Percentiles rank a stretch among this genome's conserved stretches.
phyloP scores from a whole-genome alignment of 495 filamentous ascomycete genomes.

The Chaetomium fimeti region DNA sequence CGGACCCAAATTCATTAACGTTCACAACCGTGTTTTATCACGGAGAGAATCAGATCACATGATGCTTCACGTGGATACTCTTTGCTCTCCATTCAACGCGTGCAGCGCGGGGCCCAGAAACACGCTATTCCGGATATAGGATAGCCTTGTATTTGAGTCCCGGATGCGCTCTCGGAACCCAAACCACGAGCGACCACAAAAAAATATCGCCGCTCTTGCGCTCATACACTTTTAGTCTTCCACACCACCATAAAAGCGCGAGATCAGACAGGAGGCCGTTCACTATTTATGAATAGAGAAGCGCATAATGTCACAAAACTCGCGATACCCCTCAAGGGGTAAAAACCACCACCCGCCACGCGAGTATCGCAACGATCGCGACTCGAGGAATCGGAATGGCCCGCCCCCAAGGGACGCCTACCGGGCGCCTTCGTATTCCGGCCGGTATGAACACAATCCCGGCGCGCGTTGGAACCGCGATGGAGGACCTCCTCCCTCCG shows the following conservation, averaged over 20 bases:
- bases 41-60: too few species aligned
- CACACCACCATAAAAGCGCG: not conserved
- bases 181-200: not conserved
- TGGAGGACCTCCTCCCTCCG: not conserved
- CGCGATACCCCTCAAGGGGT: constrained; percentile 12
- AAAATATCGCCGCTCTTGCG: not conserved
- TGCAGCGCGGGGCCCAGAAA: not conserved
- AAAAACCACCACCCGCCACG: constrained; percentile 13
- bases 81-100: too few species aligned
- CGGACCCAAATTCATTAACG: too few species aligned
- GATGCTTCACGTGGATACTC: not conserved
- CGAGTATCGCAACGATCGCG: constrained; percentile 23
- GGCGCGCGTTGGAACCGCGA: constrained; percentile 8
- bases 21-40: too few species aligned
- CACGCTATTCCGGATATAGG: not conserved
- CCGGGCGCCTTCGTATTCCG: constrained; percentile 19
- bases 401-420: constrained; percentile 16
- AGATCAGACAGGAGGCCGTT: not conserved
- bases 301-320: constrained; percentile 20
- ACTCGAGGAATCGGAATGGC: constrained; percentile 12
- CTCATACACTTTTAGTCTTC: not conserved
- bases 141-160: not conserved
- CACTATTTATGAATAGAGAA: not conserved
- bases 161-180: not conserved
- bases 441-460: constrained; percentile 7